Evolutionary conservation across 768 basidiomycete genomes (phyloP).

Genomic region (Agrocybe chaxingu): DNA sequence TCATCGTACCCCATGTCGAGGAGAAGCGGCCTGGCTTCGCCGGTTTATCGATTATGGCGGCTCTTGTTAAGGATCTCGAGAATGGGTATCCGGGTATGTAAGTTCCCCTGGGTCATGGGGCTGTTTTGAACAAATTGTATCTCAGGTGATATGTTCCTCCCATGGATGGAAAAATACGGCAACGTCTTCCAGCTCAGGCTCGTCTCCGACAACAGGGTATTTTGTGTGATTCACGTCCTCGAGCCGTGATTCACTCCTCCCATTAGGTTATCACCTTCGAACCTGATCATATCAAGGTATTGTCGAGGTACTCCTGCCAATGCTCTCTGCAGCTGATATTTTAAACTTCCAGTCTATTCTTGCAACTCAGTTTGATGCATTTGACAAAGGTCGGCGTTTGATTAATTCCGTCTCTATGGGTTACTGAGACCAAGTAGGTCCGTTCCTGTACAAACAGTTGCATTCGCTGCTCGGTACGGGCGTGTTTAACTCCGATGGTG

Average conservation of each 20-base stretch:
- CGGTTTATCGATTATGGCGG: slow-evolving; percentile 8
- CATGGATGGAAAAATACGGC: background rate
- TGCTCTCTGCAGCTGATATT: no score
- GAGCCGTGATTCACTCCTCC: background rate
- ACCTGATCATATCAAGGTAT: slow-evolving; percentile 5
- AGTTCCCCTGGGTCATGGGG: background rate
- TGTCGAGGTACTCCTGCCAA: no score
- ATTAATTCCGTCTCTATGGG: background rate
- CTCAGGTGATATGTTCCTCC: background rate
- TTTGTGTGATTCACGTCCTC: background rate
- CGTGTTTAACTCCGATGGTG: slow-evolving; percentile 8
- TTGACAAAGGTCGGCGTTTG: slow-evolving; percentile 1
- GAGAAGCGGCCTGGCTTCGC: slow-evolving; percentile 11
- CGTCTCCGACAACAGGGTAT: background rate
- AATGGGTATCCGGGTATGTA: slow-evolving; percentile 38
- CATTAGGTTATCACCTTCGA: slow-evolving; percentile 4
- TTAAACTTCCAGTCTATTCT: background rate
- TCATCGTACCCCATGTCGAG: slow-evolving; percentile 10
- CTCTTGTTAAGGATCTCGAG: slow-evolving; percentile 7
- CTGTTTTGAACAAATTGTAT: no score
- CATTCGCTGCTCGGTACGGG: slow-evolving; percentile 2
- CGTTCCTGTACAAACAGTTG: background rate
- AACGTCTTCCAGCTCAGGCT: background rate
- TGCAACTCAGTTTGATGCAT: slow-evolving; percentile 5
- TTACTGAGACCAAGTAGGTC: background rate